Evolutionary conservation across 352 stramenopile species (phyloP), one percentile per base, ranked within the genome.

Genomic region (Globisporangium barbulae): DNA sequence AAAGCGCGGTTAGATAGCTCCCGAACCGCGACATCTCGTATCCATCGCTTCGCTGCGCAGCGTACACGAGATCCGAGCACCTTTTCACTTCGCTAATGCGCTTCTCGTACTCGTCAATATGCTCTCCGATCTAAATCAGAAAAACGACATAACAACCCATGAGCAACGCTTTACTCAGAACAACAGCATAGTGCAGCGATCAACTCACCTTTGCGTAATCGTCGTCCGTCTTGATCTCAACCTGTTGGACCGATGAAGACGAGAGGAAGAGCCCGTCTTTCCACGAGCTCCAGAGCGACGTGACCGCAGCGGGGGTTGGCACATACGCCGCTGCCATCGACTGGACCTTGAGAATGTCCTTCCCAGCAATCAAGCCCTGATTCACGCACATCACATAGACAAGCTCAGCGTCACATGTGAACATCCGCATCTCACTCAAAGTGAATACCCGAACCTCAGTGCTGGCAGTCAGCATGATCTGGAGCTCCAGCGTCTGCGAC

Each of bases 11-110:
- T 31, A 96, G 70, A 65, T 94, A 96, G 61, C 77, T 93, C 15
- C 87, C 87, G 68, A 93, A 96, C 13, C 87, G 75, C 28, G 87
- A 94, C 77, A 94, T 79, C 56, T 96, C 87, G 58, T 96, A 96
- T 9, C 87, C 87, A 79, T 94, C 83, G 58, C 76, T 79, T 49
- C 87, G 74, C 63, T 94, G 85, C 31, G 85, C 74, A 25, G 81
- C 78, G 49, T 95, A 95, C 12, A 95, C 83, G 30, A 93, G 63
- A 57, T 95, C 87, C 9, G 87, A 93, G 58, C 85, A 94, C 19
- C 83, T 78, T 49, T 86, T 92, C 37, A 95, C 82, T 54, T 93
- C 85, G 49, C 73, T 72, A 28, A 95, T 95, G 33, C 82, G 81
- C 59, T 89, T 95, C 50, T 93, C 80, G 49, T 94, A 95, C 61